Percentiles rank a stretch among this genome's conserved stretches.
Conservation (phyloP, 768 basidiomycete species). For the Lentinula aciculospora region DNA sequence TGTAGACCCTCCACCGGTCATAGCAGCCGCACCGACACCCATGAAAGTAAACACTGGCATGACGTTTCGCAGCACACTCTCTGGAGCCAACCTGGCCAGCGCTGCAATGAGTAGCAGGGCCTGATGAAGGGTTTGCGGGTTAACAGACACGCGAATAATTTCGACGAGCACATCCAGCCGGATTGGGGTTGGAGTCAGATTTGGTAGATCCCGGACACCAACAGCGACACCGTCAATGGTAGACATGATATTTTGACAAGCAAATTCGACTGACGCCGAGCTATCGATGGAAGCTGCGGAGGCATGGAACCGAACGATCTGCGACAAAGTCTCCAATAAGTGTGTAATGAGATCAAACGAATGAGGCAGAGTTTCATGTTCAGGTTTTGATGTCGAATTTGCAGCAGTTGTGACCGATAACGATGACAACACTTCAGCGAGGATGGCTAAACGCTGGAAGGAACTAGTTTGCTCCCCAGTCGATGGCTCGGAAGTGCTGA, state of each 20-base stretch:
- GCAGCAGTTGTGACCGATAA: neutral
- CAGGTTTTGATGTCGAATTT: neutral
- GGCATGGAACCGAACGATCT: constrained; percentile 43
- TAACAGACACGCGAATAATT: constrained; percentile 79
- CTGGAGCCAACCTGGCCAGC: constrained; percentile 78
- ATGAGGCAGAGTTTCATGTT: constrained; percentile 46
- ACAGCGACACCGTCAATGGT: neutral
- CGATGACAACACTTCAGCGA: constrained; percentile 70
- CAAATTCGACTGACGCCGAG: neutral
- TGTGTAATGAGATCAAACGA: constrained; percentile 66
- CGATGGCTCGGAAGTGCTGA: neutral
- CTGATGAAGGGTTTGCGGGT: constrained; percentile 93
- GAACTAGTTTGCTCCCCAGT: constrained; percentile 27
- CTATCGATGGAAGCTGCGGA: constrained; percentile 6
- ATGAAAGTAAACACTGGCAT: constrained; percentile 99
- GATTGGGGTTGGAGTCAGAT: constrained; percentile 50
- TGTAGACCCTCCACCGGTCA: neutral
- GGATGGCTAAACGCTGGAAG: constrained; percentile 45
- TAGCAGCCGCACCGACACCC: constrained; percentile 37
- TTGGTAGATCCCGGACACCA: constrained; percentile 40
- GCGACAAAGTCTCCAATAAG: constrained; percentile 68
- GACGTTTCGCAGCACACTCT: constrained; percentile 87
- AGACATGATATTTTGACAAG: constrained; percentile 3
- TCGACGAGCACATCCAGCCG: constrained; percentile 85
- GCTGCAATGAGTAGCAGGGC: constrained; percentile 84